phyloP scores from a whole-genome alignment of 257 asterid species.

The Nemophila menziesii region DNA sequence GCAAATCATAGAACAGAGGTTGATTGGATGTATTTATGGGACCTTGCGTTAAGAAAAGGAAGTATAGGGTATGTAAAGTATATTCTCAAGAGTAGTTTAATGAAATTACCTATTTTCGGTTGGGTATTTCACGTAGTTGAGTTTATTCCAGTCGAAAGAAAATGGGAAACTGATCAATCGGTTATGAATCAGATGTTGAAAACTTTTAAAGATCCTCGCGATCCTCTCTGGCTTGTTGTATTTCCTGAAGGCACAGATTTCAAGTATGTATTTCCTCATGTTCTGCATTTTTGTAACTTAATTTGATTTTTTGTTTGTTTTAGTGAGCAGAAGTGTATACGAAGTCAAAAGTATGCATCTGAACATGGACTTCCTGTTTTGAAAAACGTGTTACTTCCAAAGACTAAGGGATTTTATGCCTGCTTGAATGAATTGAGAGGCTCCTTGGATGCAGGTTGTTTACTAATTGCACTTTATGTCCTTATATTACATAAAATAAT shows the following conservation, averaged over 20 bases:
- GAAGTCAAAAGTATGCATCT: conserved; percentile 66
- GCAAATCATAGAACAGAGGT: conserved; percentile 91
- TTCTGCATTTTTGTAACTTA: conserved; percentile 1
- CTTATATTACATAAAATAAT: not conserved
- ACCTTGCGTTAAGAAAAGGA: conserved; percentile 73
- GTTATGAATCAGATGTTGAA: conserved; percentile 43
- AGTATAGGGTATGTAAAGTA: conserved; percentile 58
- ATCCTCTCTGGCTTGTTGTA: conserved; percentile 84
- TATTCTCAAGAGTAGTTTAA: conserved; percentile 74
- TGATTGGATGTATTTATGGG: conserved; percentile 97
- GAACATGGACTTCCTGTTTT: conserved; percentile 67
- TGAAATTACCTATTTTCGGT: conserved; percentile 80
- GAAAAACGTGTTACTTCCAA: conserved; percentile 78
- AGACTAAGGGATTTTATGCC: conserved; percentile 68
- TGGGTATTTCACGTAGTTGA: conserved; percentile 82
- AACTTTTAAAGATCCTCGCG: conserved; percentile 41
- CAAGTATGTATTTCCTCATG: conserved; percentile 36
- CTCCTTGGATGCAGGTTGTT: conserved; percentile 79
- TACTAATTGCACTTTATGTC: not conserved
- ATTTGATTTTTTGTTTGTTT: conserved; percentile 12
- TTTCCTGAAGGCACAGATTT: conserved; percentile 97
- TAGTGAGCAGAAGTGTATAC: conserved; percentile 81
- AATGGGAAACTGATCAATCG: conserved; percentile 74
- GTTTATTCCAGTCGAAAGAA: conserved; percentile 81
- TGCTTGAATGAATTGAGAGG: conserved; percentile 54